Evolutionary conservation across 371 early-diverging fungal genomes (phyloP).

Genomic region (Circinella minor): DNA sequence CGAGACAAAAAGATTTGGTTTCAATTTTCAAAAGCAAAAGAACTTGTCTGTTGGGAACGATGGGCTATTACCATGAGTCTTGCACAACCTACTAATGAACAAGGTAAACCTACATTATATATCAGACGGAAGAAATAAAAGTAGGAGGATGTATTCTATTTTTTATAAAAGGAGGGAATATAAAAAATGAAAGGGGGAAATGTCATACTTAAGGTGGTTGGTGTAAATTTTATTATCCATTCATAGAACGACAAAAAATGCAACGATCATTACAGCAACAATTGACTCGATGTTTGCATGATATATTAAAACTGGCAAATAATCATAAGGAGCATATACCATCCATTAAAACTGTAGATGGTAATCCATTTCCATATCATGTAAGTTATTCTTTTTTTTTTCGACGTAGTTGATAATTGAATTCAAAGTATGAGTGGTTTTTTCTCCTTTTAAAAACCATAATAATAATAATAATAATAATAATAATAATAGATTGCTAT

Average conservation of each 20-base stretch:
- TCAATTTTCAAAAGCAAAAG: conserved; percentile 70
- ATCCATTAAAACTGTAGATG: conserved; percentile 79
- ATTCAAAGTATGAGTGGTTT: no score
- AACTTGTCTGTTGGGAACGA: conserved; percentile 90
- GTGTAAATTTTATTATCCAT: not conserved
- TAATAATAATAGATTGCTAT: conserved; percentile 35
- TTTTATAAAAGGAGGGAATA: not conserved
- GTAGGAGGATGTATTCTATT: not conserved
- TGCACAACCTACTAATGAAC: conserved; percentile 63
- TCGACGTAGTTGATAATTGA: no score
- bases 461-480: no score
- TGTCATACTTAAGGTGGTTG: no score
- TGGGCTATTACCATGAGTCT: conserved; percentile 78
- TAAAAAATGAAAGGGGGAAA: not conserved
- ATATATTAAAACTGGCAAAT: conserved; percentile 75
- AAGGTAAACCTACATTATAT: conserved; percentile 49
- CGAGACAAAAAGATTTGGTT: conserved; percentile 84
- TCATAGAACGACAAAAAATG: conserved; percentile 40
- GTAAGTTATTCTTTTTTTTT: conserved; percentile 27
- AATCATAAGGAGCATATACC: conserved; percentile 90
- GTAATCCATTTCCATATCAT: conserved; percentile 89
- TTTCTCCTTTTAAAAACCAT: no score
- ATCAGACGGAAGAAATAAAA: not conserved
- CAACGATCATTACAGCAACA: conserved; percentile 48
- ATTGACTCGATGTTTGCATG: conserved; percentile 54